These are phyloP conservation scores for Plasmodium chabaudi DNA, from an alignment of 169 alveolate species.

Conservation along the genomic window DNA sequence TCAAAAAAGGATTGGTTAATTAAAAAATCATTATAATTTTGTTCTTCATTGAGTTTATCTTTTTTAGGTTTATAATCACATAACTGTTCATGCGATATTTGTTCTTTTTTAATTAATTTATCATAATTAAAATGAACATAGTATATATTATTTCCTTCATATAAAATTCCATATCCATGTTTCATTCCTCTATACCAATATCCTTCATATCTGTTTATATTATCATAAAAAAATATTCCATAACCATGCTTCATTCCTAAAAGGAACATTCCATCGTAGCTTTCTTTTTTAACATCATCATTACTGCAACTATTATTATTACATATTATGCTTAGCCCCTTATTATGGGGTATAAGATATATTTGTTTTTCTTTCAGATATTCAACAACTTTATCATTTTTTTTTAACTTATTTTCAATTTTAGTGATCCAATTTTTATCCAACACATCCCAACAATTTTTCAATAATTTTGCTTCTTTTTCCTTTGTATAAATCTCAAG, in stretches of 20 bases:
- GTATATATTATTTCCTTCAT: slow-evolving; percentile 67
- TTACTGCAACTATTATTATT: background rate
- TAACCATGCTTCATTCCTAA: slow-evolving; percentile 76
- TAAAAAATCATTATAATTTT: slow-evolving; percentile 23
- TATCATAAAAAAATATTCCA: slow-evolving; percentile 65
- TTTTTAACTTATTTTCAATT: slow-evolving; percentile 25
- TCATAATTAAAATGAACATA: slow-evolving; percentile 68
- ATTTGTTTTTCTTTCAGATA: slow-evolving; percentile 44
- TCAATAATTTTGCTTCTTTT: slow-evolving; percentile 44
- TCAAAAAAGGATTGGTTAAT: slow-evolving; percentile 69
- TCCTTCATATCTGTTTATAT: slow-evolving; percentile 69
- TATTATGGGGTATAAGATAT: slow-evolving; percentile 50
- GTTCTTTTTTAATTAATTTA: slow-evolving; percentile 56
- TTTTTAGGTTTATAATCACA: slow-evolving; percentile 41
- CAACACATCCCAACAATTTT: slow-evolving; percentile 40
- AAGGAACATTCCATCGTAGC: slow-evolving; percentile 66
- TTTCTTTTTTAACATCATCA: slow-evolving; percentile 29
- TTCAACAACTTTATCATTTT: slow-evolving; percentile 65
- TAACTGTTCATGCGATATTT: slow-evolving; percentile 46
- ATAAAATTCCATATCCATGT: slow-evolving; percentile 71
- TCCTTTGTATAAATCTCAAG: slow-evolving; percentile 15
- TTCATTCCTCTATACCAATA: slow-evolving; percentile 74
- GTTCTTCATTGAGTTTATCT: slow-evolving; percentile 11
- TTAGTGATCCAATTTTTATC: slow-evolving; percentile 52
- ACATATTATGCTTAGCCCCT: slow-evolving; percentile 67